phyloP scores from a whole-genome alignment of 2,329 filamentous ascomycete genomes.

The Neurospora sp. region DNA sequence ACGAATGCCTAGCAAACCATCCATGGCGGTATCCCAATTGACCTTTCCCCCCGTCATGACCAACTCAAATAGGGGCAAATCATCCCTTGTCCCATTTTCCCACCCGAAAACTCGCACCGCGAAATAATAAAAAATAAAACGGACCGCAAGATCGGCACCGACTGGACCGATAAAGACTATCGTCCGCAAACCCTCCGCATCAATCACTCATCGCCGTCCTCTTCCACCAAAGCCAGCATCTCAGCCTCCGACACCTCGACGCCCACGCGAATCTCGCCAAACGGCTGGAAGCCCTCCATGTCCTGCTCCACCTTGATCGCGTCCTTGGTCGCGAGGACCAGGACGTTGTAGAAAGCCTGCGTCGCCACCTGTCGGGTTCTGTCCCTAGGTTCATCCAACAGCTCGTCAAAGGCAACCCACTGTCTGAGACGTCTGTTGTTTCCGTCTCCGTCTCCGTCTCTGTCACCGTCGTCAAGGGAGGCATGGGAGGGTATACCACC shows the following conservation, averaged over 20 bases:
- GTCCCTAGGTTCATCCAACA: constrained; percentile 48
- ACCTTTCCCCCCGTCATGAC: not conserved
- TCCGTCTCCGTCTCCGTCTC: constrained; percentile 21
- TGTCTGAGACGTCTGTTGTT: constrained; percentile 12
- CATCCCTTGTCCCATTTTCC: not conserved
- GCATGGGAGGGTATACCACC: constrained; percentile 2
- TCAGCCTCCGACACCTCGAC: constrained; percentile 16
- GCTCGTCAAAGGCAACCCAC: constrained; percentile 58
- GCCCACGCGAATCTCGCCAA: constrained; percentile 39
- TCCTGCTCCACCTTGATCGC: constrained; percentile 55
- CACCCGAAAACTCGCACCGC: not conserved
- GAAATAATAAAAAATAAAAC: not conserved
- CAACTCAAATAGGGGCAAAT: not conserved
- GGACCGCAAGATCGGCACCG: not conserved
- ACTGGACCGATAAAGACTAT: not conserved
- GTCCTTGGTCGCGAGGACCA: constrained; percentile 59
- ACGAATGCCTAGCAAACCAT: not conserved
- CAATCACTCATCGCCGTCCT: not conserved
- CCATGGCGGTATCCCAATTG: not conserved
- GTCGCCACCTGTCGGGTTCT: constrained; percentile 54
- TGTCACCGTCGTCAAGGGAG: too few species aligned
- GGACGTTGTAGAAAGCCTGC: constrained; percentile 66
- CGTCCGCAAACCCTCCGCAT: not conserved
- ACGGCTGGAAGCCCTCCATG: constrained; percentile 25
- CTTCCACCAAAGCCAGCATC: not conserved